Percentiles rank a stretch among this genome's conserved stretches.
phyloP scores from a whole-genome alignment of 495 filamentous ascomycete species.

The Penicilliopsis zonata region DNA sequence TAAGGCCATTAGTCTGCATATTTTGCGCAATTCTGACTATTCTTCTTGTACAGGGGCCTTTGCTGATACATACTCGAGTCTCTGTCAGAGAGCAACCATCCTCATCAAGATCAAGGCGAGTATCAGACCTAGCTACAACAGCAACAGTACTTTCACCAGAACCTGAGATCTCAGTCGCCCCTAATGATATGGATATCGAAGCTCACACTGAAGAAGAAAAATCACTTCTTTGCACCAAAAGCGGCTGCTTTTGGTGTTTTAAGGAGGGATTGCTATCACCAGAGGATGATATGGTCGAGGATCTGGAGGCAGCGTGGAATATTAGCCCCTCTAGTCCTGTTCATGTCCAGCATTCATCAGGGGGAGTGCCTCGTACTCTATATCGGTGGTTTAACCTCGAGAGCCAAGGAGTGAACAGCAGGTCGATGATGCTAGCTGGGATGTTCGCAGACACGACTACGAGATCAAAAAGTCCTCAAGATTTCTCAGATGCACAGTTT shows the following conservation, averaged over 20 bases:
- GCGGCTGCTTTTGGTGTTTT: not conserved
- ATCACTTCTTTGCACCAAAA: not conserved
- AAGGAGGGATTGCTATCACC: not conserved
- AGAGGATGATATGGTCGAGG: not conserved
- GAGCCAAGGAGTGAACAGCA: constrained; percentile 21
- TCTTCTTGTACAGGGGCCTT: too few species aligned
- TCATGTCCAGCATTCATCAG: too few species aligned
- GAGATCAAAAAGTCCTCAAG: constrained; percentile 4
- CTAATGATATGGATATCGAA: not conserved
- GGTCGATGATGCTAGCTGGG: constrained; percentile 9
- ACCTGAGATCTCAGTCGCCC: not conserved
- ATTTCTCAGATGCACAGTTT: constrained; percentile 9
- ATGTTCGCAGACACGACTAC: constrained; percentile 8
- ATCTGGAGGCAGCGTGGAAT: not conserved
- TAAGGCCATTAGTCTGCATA: too few species aligned
- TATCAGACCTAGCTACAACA: too few species aligned
- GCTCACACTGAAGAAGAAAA: not conserved
- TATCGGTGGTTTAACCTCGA: constrained; percentile 25
- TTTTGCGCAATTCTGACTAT: too few species aligned
- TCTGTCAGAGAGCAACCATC: not conserved
- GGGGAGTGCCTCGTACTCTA: constrained; percentile 13
- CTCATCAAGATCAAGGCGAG: not conserved
- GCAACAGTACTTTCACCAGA: not conserved
- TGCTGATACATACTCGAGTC: not conserved
- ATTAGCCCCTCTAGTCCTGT: not conserved